These are phyloP conservation scores for Odontarrhena argentea DNA, from an alignment of 345 rosid species.

Conservation along the genomic window DNA sequence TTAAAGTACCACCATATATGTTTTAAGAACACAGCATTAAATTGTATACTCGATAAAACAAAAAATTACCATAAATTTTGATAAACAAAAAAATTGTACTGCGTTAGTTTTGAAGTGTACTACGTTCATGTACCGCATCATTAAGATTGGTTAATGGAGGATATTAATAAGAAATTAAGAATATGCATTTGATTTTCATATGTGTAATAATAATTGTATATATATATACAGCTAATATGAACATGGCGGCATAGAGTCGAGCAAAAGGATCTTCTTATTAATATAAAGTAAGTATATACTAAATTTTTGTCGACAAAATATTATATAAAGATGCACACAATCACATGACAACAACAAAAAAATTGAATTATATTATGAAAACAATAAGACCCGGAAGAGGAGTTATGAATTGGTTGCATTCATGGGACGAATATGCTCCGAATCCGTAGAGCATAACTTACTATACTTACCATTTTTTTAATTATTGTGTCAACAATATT, in stretches of 20 bases:
- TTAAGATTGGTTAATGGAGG: no score
- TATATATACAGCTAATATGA: slow-evolving; percentile 36
- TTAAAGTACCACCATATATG: no score
- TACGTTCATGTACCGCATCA: no score
- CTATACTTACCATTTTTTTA: slow-evolving; percentile 6
- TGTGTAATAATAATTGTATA: slow-evolving; percentile 9
- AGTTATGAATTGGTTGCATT: slow-evolving; percentile 39
- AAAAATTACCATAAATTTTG: no score
- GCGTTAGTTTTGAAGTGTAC: no score
- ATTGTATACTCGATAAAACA: no score
- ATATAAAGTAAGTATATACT: slow-evolving; percentile 31
- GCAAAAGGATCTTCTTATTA: slow-evolving; percentile 30
- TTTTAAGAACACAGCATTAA: no score
- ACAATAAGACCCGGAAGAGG: slow-evolving; percentile 30
- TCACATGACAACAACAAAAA: slow-evolving; percentile 33
- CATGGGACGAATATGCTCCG: slow-evolving; percentile 41
- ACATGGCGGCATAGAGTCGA: slow-evolving; percentile 37
- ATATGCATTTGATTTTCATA: no score
- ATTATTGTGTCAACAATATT: slow-evolving; percentile 18
- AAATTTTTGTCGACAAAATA: slow-evolving; percentile 19
- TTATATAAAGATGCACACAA: slow-evolving; percentile 29
- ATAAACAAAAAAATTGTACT: no score
- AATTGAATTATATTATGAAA: slow-evolving; percentile 3
- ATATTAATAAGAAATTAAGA: no score
- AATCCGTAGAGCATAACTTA: slow-evolving; percentile 29